Evolutionary conservation across 257 asterid species (phyloP).

Genomic region (Cruciata laevipes): DNA sequence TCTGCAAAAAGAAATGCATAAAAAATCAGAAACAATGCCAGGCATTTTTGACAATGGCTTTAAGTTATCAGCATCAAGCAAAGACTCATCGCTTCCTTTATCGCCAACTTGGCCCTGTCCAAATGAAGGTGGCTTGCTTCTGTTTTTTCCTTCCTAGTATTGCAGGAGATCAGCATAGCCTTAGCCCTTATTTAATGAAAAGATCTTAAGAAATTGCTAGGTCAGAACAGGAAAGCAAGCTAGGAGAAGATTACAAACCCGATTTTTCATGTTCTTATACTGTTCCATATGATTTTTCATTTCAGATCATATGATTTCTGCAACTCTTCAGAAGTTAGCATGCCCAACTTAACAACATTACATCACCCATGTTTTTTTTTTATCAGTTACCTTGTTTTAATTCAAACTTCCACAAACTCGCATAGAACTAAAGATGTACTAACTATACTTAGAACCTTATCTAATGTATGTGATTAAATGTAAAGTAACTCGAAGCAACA

Average conservation of each 20-base stretch:
- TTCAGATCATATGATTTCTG: conserved; percentile 77
- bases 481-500: neutral
- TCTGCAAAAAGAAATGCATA: no score
- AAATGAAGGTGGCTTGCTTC: conserved; percentile 14
- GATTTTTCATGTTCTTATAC: conserved; percentile 50
- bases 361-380: no score
- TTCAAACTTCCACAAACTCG: no score
- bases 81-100: conserved; percentile 25
- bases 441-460: no score
- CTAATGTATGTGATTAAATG: neutral
- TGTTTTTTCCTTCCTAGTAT: conserved; percentile 34
- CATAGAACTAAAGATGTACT: no score
- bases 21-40: conserved; percentile 19
- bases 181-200: conserved; percentile 18
- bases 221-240: conserved; percentile 8
- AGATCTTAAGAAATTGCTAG: conserved; percentile 9
- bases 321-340: conserved; percentile 42
- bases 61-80: conserved; percentile 24
- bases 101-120: conserved; percentile 16
- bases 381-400: no score
- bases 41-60: conserved; percentile 21
- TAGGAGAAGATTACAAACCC: conserved; percentile 38
- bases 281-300: conserved; percentile 64
- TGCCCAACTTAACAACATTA: no score
- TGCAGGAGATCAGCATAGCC: conserved; percentile 29